A percentile compares a stretch with the other conserved stretches of the same genome.
phyloP scores from a whole-genome alignment of 306 rosid species.

The Phaseolus lunatus region DNA sequence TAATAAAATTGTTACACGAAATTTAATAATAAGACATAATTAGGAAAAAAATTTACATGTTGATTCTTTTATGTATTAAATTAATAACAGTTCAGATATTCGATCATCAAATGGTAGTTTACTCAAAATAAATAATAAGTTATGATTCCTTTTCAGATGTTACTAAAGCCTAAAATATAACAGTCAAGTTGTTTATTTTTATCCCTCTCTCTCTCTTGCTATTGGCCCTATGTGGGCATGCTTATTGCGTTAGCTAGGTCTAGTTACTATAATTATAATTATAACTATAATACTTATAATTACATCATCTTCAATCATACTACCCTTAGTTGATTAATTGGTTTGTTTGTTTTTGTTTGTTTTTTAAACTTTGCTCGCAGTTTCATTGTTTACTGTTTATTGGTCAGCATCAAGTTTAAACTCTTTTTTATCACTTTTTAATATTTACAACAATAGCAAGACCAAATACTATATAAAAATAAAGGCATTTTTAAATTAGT shows the following conservation, averaged over 20 bases:
- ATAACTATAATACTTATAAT: neutral
- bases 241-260: constrained; percentile 46
- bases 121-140: neutral
- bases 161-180: neutral
- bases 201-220: neutral
- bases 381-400: constrained; percentile 39
- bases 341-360: neutral
- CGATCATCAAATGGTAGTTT: neutral
- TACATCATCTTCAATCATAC: constrained; percentile 38
- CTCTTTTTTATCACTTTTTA: constrained; percentile 22
- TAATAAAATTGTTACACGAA: no score
- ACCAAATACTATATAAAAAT: neutral
- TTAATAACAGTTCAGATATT: no score
- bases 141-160: constrained; percentile 2
- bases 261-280: neutral
- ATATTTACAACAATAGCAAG: constrained; percentile 4
- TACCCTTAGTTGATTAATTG: constrained; percentile 23
- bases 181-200: constrained; percentile 6
- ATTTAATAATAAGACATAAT: no score
- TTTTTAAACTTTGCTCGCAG: constrained; percentile 3
- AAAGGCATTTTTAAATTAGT: neutral
- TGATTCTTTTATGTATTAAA: no score
- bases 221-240: constrained; percentile 51
- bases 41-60: no score
- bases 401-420: constrained; percentile 50